Evolutionary conservation across 179 eudicot species (phyloP).

Genomic region (Silene noctiflora): DNA sequence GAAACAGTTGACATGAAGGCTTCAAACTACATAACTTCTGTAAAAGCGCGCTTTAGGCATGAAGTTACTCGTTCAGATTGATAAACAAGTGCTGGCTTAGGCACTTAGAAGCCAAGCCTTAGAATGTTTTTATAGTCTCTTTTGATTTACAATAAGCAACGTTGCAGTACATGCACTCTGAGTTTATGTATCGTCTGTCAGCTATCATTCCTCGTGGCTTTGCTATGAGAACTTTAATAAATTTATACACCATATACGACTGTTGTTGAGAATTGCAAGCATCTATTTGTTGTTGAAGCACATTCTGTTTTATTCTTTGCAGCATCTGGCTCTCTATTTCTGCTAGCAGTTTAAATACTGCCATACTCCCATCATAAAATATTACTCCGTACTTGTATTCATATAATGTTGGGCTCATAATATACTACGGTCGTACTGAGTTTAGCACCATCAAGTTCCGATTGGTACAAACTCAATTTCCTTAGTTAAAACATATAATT

Average conservation of each 20-base stretch:
- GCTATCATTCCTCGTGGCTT: background rate
- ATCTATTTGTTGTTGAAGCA: background rate
- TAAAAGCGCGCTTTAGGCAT: slow-evolving; percentile 25
- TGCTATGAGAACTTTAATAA: background rate
- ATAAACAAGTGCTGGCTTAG: background rate
- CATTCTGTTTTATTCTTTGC: background rate
- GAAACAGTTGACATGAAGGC: slow-evolving; percentile 29
- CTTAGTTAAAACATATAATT: background rate
- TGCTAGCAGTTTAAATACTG: too few relatives aligned
- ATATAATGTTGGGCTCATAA: too few relatives aligned
- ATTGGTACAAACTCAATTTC: too few relatives aligned
- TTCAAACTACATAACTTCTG: slow-evolving; percentile 22
- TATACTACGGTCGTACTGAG: too few relatives aligned
- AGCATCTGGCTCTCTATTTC: slow-evolving; percentile 10
- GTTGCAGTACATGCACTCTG: background rate
- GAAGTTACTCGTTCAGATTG: slow-evolving; percentile 16
- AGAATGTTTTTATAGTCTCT: background rate
- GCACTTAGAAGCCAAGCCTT: background rate
- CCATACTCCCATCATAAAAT: too few relatives aligned
- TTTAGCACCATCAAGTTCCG: too few relatives aligned
- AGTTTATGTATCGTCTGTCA: background rate
- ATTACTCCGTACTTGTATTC: too few relatives aligned
- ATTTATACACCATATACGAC: background rate
- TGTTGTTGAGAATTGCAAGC: background rate
- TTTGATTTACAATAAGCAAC: background rate